Evolutionary conservation across 1,139 yeast species (phyloP), one percentile per base, ranked within the genome.

Genomic region (Suhomyces maxii): DNA sequence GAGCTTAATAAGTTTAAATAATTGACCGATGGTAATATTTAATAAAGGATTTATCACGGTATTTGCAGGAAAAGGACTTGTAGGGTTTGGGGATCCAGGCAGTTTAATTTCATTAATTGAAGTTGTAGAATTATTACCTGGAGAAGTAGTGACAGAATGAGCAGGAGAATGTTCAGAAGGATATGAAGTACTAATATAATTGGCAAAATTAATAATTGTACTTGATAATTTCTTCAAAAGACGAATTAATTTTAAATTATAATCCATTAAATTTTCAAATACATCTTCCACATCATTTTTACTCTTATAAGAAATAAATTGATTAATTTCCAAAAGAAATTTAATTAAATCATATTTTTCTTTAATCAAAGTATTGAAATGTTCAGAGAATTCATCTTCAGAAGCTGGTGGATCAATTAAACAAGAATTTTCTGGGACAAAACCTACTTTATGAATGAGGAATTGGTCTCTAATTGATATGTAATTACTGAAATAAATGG

Each of bases 161-260:
- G 40, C 42, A 9, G 38, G 39, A 4, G 49, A 43, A 9, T 40
- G 39, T 8, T 49, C 40, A 6, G 48, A 39, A 10, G 47, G 40
- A 10, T 51, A 43, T 6, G 50, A 36, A 3, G 55, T 46, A 32
- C 54, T 45, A 26, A 52, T 49, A 33, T 42, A 50, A 44, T 54
- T 55, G 26, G 59, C 58, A 46, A 73, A 59, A 43, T 64, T 71
- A 38, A 71, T 53, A 33, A 77, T 70, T n/a, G 72, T 60, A 37
- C 56, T 63, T 3, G 78, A 58, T 4, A 77, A 52, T 45, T 68
- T 71, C 55, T 76, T 79, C 34, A 74, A 56, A 6, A 77, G 52
- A 42, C 83, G 66, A 3, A 73, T 63, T 18, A 80, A 61, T 50
- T 79, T 80, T 37, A 79, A 56, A 49, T 77, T 79, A 47, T 68